These are phyloP conservation scores for Byssochlamys sp. DNA, from an alignment of 2,329 filamentous ascomycete species.

Conservation along the genomic window DNA sequence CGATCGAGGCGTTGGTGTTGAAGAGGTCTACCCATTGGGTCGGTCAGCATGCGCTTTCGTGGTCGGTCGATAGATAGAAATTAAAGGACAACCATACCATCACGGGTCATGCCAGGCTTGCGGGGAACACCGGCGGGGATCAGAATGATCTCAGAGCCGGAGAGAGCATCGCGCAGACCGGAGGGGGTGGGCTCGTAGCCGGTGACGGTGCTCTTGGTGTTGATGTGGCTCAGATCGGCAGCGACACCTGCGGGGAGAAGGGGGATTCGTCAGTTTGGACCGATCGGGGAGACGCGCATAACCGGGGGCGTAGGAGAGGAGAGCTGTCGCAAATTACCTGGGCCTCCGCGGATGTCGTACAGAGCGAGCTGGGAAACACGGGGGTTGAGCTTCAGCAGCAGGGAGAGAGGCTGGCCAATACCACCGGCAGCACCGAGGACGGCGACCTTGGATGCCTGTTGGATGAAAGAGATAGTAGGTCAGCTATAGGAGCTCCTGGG, in stretches of 20 bases:
- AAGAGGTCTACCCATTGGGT: conserved; percentile 61
- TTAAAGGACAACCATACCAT: conserved; percentile 45
- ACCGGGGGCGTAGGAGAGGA: conserved; percentile 20
- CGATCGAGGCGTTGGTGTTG: conserved; percentile 99
- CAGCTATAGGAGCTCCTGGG: conserved; percentile 1
- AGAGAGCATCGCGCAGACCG: conserved; percentile 69
- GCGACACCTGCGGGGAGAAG: conserved; percentile 64
- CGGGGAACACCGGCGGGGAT: conserved; percentile 97
- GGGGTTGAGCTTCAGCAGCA: conserved; percentile 97
- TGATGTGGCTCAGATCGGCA: conserved; percentile 96
- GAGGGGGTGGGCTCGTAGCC: conserved; percentile 72
- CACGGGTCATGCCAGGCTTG: conserved; percentile 99
- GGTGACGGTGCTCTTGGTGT: conserved; percentile 91
- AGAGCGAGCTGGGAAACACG: conserved; percentile 86
- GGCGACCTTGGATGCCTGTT: conserved; percentile 87
- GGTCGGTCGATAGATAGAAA: too few relatives aligned
- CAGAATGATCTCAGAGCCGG: conserved; percentile 84
- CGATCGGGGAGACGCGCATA: neutral
- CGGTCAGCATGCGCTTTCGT: neutral
- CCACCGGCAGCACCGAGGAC: conserved; percentile 94
- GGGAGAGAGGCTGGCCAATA: conserved; percentile 95
- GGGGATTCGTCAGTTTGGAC: conserved; percentile 2
- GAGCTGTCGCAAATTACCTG: conserved; percentile 53
- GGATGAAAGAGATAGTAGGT: neutral
- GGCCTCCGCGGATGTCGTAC: conserved; percentile 91